Conservation (phyloP, 139 green algal genomes). For the Pleodorina starrii region DNA sequence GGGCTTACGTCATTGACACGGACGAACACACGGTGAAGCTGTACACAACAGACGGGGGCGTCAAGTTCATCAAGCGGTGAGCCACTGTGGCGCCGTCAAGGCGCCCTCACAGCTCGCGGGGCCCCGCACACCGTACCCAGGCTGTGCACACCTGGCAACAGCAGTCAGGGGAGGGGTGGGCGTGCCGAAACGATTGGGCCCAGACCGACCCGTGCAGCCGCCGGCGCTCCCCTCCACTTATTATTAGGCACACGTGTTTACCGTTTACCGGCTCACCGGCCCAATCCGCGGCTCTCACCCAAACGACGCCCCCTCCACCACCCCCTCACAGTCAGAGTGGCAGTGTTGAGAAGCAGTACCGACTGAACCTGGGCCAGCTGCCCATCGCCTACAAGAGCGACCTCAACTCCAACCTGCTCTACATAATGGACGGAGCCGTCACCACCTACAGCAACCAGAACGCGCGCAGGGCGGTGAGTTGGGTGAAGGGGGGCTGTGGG, state of each 20-base stretch:
- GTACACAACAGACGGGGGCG: constrained; percentile 77
- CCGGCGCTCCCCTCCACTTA: too few species aligned
- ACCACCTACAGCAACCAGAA: constrained; percentile 72
- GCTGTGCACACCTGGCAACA: too few species aligned
- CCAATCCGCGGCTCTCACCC: too few species aligned
- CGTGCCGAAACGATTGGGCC: too few species aligned
- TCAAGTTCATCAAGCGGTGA: constrained; percentile 77
- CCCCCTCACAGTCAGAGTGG: constrained; percentile 63
- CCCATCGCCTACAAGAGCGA: constrained; percentile 88
- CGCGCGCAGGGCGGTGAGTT: constrained; percentile 43
- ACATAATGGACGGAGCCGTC: constrained; percentile 83
- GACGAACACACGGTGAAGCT: constrained; percentile 75
- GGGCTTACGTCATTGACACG: constrained; percentile 80
- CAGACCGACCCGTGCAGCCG: too few species aligned
- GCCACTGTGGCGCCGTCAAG: not conserved
- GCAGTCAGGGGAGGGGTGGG: too few species aligned
- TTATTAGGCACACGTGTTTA: too few species aligned
- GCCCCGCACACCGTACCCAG: too few species aligned
- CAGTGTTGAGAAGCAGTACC: constrained; percentile 80
- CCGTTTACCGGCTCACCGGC: too few species aligned
- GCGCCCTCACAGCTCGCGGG: too few species aligned
- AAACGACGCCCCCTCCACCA: too few species aligned
- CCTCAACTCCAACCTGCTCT: constrained; percentile 73
- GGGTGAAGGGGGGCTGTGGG: too few species aligned
- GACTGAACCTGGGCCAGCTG: constrained; percentile 80